A percentile compares a stretch with the other conserved stretches of the same genome.
phyloP scores from a whole-genome alignment of 2,329 filamentous ascomycete species.

The Coniochaeta sp. region DNA sequence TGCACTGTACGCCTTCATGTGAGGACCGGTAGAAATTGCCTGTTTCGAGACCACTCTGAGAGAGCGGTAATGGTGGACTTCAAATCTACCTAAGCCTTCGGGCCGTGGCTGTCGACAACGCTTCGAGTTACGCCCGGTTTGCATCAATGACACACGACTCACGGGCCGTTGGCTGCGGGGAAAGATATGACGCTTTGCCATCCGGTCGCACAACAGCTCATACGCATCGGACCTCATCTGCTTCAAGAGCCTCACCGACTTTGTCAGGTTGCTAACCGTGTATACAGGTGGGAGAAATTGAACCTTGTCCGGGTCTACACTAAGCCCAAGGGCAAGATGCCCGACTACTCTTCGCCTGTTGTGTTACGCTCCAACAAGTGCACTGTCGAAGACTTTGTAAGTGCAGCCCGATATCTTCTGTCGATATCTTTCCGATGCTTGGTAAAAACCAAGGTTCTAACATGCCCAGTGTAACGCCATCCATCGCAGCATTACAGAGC shows the following conservation, averaged over 20 bases:
- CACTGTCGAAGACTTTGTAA: conserved; percentile 95
- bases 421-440: neutral
- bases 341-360: conserved; percentile 87
- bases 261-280: neutral
- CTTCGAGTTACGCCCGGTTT: neutral
- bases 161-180: neutral
- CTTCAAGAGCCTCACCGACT: neutral
- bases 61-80: neutral
- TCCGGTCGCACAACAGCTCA: neutral
- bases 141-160: neutral
- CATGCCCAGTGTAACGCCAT: conserved; percentile 82
- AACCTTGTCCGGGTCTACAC: conserved; percentile 90
- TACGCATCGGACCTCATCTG: neutral
- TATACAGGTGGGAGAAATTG: conserved; percentile 76
- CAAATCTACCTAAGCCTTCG: neutral
- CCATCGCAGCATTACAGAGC: conserved; percentile 89
- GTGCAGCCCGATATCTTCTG: conserved; percentile 26
- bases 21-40: neutral
- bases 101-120: neutral
- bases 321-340: conserved; percentile 91
- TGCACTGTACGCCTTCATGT: neutral
- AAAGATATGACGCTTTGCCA: neutral
- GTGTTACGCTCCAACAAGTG: conserved; percentile 76
- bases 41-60: neutral
- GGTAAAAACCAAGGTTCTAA: neutral